Evolutionary conservation across 2,329 filamentous ascomycete species (phyloP).

Genomic region (Thermoascus crustaceus): DNA sequence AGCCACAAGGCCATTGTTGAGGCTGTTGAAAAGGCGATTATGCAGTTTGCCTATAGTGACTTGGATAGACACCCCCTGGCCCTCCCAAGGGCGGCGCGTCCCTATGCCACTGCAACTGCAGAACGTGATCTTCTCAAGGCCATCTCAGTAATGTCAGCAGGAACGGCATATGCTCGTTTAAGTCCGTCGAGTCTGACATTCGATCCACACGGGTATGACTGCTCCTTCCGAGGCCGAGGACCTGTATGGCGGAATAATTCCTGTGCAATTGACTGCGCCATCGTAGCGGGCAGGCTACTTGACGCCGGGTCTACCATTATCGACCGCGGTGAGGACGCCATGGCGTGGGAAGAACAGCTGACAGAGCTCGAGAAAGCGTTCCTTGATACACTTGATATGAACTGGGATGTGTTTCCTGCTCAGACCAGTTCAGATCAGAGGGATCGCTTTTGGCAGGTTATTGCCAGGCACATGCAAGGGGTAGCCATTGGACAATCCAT

Average conservation of each 20-base stretch:
- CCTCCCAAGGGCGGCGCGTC: conserved; percentile 7
- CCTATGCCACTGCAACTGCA: conserved; percentile 9
- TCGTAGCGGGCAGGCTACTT: conserved; percentile 29
- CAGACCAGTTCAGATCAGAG: conserved; percentile 10
- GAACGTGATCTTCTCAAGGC: conserved; percentile 12
- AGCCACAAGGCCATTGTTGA: conserved; percentile 13
- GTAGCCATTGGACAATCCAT: conserved; percentile 8
- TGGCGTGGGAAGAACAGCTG: conserved; percentile 11
- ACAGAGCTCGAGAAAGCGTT: conserved; percentile 16
- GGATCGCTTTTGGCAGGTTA: conserved; percentile 13
- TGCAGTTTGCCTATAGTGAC: conserved; percentile 19
- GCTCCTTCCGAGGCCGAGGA: conserved; percentile 23
- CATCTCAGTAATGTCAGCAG: conserved; percentile 11
- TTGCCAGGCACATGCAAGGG: conserved; percentile 3
- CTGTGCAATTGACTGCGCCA: conserved; percentile 22
- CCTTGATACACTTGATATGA: conserved; percentile 19
- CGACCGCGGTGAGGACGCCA: conserved; percentile 16
- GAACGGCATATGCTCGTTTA: conserved; percentile 13
- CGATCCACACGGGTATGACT: conserved; percentile 13
- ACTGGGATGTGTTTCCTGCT: conserved; percentile 21
- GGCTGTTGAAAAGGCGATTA: conserved; percentile 18
- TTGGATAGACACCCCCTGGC: conserved; percentile 23
- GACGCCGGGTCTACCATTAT: conserved; percentile 27
- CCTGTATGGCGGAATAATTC: conserved; percentile 19
- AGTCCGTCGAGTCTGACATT: conserved; percentile 9